Evolutionary conservation across 1,284 basidiomycete genomes (phyloP).

Genomic region (Cryptococcus hybrid): DNA sequence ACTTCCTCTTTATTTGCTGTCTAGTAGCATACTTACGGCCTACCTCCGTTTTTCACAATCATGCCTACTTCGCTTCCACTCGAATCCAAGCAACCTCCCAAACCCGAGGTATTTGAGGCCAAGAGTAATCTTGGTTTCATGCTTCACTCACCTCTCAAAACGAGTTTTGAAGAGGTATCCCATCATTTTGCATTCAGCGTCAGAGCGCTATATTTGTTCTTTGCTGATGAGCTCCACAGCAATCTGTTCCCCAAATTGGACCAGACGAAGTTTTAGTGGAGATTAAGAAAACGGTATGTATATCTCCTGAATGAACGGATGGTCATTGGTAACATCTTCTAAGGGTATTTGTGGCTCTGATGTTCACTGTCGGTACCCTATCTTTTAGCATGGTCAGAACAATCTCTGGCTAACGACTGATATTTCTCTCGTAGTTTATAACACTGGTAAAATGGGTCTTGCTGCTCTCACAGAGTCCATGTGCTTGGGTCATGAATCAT

Average conservation of each 20-base stretch:
- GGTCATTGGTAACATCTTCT: constrained; percentile 1
- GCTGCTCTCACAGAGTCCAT: constrained; percentile 39
- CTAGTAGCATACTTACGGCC: no score
- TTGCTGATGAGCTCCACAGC: constrained; percentile 39
- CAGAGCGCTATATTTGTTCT: background rate
- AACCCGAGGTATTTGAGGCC: constrained; percentile 27
- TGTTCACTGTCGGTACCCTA: constrained; percentile 53
- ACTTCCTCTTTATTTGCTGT: no score
- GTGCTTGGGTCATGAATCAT: constrained; percentile 49
- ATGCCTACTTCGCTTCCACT: constrained; percentile 5
- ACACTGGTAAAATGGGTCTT: constrained; percentile 40
- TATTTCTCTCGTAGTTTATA: constrained; percentile 30
- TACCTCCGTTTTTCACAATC: background rate
- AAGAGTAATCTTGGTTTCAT: constrained; percentile 45
- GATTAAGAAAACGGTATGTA: constrained; percentile 80
- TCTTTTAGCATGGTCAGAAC: background rate
- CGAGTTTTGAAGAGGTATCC: constrained; percentile 34
- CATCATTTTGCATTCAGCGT: background rate
- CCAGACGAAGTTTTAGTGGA: constrained; percentile 81
- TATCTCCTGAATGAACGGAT: background rate
- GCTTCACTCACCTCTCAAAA: constrained; percentile 39
- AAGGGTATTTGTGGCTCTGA: constrained; percentile 87
- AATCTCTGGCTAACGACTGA: background rate
- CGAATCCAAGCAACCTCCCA: background rate
- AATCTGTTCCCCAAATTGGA: constrained; percentile 72